Evolutionary conservation across 192 early-diverging fungal species (phyloP), one percentile per base, ranked within the genome.

Genomic region (Radiomyces spectabilis): DNA sequence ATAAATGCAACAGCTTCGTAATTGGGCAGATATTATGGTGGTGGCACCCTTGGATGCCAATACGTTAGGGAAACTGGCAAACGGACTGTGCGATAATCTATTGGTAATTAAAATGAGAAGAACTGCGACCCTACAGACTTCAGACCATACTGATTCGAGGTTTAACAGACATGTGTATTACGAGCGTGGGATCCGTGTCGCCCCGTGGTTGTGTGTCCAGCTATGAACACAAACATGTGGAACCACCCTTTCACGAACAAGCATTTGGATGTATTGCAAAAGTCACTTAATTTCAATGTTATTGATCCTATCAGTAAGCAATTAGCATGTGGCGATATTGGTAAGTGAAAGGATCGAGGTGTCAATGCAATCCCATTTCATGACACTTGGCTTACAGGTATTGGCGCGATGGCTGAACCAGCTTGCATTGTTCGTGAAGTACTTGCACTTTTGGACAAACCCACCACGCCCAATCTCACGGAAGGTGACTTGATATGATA

Each of bases 151-250:
- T n/a, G n/a, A n/a, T n/a, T n/a, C n/a, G n/a, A n/a, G n/a, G n/a
- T n/a, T n/a, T n/a, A n/a, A n/a, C n/a, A n/a, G n/a, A n/a, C n/a
- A n/a, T n/a, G n/a, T n/a, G n/a, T n/a, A n/a, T n/a, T n/a, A n/a
- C n/a, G n/a, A n/a, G n/a, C n/a, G n/a, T n/a, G n/a, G n/a, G n/a
- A n/a, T n/a, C n/a, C n/a, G n/a, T n/a, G n/a, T n/a, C n/a, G 45
- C 46, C 87, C 87, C 0, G 78, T 94, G 1, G 51, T 93, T 13
- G 76, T 89, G 5, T 90, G 85, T 52, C 95, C 94, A 7, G 94
- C 94, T n/a, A 98, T 98, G 94, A 95, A 97, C 55, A 94, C 92
- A 5, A 76, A 82, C 72, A 96, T 97, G 95, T 98, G 91, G 90
- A 80, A 85, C 33, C 93, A 98, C 69, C 91, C 88, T 18, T 81